Conservation (phyloP, 352 stramenopile species). For the Peronospora destructor region DNA sequence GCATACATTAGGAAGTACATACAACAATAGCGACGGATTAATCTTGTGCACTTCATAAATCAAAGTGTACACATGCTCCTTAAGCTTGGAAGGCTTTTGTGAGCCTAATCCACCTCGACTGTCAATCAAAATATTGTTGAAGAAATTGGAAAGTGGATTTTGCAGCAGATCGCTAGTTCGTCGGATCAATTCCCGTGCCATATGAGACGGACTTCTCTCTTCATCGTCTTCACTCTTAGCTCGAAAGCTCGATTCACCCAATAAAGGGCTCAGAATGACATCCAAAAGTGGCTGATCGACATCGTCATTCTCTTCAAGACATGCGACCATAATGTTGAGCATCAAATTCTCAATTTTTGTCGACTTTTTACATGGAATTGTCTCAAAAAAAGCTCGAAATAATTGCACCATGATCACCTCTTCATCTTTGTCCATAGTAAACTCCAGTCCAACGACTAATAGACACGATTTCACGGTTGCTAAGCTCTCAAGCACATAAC, state of each 20-base stretch:
- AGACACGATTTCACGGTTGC: slow-evolving; percentile 51
- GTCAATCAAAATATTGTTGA: slow-evolving; percentile 78
- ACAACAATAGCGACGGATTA: slow-evolving; percentile 61
- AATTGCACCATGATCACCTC: slow-evolving; percentile 60
- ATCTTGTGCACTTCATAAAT: slow-evolving; percentile 83
- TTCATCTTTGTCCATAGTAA: slow-evolving; percentile 33
- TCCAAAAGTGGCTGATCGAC: slow-evolving; percentile 68
- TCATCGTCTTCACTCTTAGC: slow-evolving; percentile 1
- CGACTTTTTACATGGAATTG: slow-evolving; percentile 52
- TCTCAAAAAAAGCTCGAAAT: slow-evolving; percentile 60
- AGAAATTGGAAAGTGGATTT: slow-evolving; percentile 61
- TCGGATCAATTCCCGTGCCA: slow-evolving; percentile 70
- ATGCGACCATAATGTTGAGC: slow-evolving; percentile 63
- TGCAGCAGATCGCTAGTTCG: slow-evolving; percentile 65
- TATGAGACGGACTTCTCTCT: slow-evolving; percentile 33
- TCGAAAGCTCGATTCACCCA: slow-evolving; percentile 18
- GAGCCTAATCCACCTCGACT: slow-evolving; percentile 16
- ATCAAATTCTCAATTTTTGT: slow-evolving; percentile 69
- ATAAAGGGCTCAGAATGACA: slow-evolving; percentile 46
- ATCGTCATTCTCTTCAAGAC: slow-evolving; percentile 61
- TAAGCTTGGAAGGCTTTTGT: slow-evolving; percentile 39
- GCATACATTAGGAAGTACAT: slow-evolving; percentile 82
- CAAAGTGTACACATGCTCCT: slow-evolving; percentile 77
- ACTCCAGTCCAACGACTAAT: slow-evolving; percentile 49
- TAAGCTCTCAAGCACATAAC: slow-evolving; percentile 68